phyloP scores from a whole-genome alignment of 768 basidiomycete genomes.

The Xerocomellus chrysenteron region DNA sequence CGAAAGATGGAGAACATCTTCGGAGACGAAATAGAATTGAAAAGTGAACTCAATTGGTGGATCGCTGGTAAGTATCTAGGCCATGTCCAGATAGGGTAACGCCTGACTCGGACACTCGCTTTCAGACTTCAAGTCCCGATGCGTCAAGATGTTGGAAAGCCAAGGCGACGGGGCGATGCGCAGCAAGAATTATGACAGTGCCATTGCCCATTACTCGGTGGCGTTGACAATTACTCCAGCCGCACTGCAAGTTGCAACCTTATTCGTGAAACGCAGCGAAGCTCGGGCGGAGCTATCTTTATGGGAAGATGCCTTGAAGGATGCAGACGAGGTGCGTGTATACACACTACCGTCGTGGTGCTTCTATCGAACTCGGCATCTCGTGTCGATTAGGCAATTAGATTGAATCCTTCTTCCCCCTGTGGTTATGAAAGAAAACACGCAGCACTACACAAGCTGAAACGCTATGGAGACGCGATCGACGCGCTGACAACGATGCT shows the following conservation, averaged over 20 bases:
- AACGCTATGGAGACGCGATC: constrained; percentile 13
- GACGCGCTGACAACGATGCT: constrained; percentile 7
- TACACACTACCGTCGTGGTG: neutral
- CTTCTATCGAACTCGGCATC: neutral
- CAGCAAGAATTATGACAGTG: neutral
- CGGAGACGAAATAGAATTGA: constrained; percentile 7
- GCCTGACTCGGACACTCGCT: neutral
- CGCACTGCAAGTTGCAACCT: neutral
- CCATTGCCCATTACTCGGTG: constrained; percentile 12
- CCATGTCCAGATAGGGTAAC: neutral
- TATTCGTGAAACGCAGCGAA: constrained; percentile 17
- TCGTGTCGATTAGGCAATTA: constrained; percentile 7
- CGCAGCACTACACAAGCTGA: constrained; percentile 7
- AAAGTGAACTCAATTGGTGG: constrained; percentile 6
- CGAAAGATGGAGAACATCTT: constrained; percentile 4
- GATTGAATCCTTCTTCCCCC: constrained; percentile 9
- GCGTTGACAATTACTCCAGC: constrained; percentile 1
- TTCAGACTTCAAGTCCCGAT: constrained; percentile 12
- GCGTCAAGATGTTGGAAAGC: neutral
- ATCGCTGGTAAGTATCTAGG: constrained; percentile 3
- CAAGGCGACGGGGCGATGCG: constrained; percentile 11
- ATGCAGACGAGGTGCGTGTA: constrained; percentile 17
- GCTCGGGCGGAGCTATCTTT: neutral
- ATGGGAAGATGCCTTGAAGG: constrained; percentile 14
- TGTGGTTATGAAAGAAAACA: constrained; percentile 18